Percentiles rank a stretch among this genome's conserved stretches.
Conservation (phyloP, 1,139 yeast genomes). For the Spathaspora sp. region DNA sequence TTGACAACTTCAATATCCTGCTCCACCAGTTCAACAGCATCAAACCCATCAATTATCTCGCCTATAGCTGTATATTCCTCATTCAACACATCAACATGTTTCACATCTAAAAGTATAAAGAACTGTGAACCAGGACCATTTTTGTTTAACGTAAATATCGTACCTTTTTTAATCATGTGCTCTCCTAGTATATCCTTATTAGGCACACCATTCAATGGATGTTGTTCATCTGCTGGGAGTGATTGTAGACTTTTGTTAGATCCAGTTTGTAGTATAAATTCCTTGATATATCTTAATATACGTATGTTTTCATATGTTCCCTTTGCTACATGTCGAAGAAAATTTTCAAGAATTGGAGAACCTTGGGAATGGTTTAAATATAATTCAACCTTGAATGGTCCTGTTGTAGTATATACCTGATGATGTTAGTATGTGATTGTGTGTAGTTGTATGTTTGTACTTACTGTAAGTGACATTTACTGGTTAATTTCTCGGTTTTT, state of each 20-base stretch:
- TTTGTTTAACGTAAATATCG: constrained; percentile 18
- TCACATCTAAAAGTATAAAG: constrained; percentile 19
- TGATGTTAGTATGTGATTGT: constrained; percentile 5
- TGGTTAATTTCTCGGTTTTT: too few species aligned
- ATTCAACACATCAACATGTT: constrained; percentile 10
- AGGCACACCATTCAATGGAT: background rate
- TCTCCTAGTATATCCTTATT: background rate
- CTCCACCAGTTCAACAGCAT: constrained; percentile 15
- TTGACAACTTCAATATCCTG: constrained; percentile 12
- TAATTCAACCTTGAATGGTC: constrained; percentile 20
- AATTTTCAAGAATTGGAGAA: constrained; percentile 18
- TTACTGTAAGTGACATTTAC: constrained; percentile 20
- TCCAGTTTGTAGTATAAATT: constrained; percentile 50
- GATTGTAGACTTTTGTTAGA: constrained; percentile 47
- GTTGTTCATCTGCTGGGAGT: constrained; percentile 10
- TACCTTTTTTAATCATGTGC: constrained; percentile 14
- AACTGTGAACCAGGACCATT: constrained; percentile 22
- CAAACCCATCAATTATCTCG: constrained; percentile 20
- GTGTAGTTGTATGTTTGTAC: constrained; percentile 6
- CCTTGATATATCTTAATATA: constrained; percentile 43
- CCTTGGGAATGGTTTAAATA: constrained; percentile 8
- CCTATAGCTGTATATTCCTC: constrained; percentile 20
- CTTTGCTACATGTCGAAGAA: constrained; percentile 46
- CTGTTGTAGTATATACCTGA: constrained; percentile 22
- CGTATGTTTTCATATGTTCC: constrained; percentile 42